Percentiles rank a stretch among this genome's conserved stretches.
Evolutionary conservation across 768 basidiomycete species (phyloP).

Genomic region (Phaffia australis): DNA sequence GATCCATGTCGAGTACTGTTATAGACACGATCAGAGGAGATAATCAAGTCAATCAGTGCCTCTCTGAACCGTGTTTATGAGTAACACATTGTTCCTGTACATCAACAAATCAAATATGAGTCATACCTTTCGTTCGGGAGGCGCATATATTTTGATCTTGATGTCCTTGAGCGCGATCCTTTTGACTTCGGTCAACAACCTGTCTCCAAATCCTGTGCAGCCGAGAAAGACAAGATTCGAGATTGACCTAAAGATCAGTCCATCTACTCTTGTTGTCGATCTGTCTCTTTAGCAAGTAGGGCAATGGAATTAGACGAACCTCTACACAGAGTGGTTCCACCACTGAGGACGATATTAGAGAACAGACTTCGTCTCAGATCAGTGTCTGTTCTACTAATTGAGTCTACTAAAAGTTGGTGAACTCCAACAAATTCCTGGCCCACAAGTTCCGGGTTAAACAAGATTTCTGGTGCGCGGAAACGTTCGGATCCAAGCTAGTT

Average conservation of each 20-base stretch:
- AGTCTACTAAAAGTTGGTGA: slow-evolving; percentile 97
- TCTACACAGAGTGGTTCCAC: slow-evolving; percentile 88
- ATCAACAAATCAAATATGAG: neutral
- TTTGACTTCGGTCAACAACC: slow-evolving; percentile 91
- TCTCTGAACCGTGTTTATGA: neutral
- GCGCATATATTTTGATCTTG: slow-evolving; percentile 98
- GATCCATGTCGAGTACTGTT: slow-evolving; percentile 40
- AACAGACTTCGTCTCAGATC: slow-evolving; percentile 91
- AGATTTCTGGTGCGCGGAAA: slow-evolving; percentile 90
- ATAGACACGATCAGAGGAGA: neutral
- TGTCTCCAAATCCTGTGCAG: slow-evolving; percentile 79
- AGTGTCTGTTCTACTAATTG: slow-evolving; percentile 88
- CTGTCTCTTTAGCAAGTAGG: neutral
- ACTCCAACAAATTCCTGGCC: slow-evolving; percentile 94
- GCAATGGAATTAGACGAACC: slow-evolving; percentile 45
- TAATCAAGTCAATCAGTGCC: neutral
- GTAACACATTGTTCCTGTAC: neutral
- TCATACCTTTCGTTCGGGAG: slow-evolving; percentile 80
- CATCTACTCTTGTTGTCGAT: neutral
- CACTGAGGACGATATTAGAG: slow-evolving; percentile 91
- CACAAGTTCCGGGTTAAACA: slow-evolving; percentile 94
- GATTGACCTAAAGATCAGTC: neutral
- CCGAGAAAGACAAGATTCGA: neutral
- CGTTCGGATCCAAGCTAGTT: slow-evolving; percentile 80
- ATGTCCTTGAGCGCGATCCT: slow-evolving; percentile 78